Conservation (phyloP, 805 yeast genomes). For the Isabelozyma gotoi region DNA sequence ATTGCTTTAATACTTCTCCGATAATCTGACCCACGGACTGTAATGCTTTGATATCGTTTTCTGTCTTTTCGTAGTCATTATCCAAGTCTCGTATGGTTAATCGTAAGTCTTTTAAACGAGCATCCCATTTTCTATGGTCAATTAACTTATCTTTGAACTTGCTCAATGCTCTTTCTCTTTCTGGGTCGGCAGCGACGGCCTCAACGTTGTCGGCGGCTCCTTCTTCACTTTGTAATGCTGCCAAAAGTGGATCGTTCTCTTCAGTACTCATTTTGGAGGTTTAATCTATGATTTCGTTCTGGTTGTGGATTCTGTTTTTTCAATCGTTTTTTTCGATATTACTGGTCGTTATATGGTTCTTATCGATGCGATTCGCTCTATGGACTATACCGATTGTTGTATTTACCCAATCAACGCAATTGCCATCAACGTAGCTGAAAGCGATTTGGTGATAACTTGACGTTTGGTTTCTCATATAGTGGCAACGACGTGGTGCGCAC, state of each 20-base stretch:
- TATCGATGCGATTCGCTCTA: too few relatives aligned
- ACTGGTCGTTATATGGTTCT: too few relatives aligned
- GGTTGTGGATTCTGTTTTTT: too few relatives aligned
- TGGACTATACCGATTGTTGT: too few relatives aligned
- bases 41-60: slow-evolving; percentile 93
- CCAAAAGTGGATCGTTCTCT: slow-evolving; percentile 76
- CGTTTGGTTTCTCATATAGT: background rate
- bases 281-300: too few relatives aligned
- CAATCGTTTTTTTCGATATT: too few relatives aligned
- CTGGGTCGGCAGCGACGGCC: slow-evolving; percentile 48
- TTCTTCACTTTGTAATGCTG: slow-evolving; percentile 53
- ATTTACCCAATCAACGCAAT: too few relatives aligned
- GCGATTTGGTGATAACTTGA: too few relatives aligned
- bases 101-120: slow-evolving; percentile 81
- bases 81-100: slow-evolving; percentile 81
- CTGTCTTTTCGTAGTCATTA: slow-evolving; percentile 85
- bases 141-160: slow-evolving; percentile 81
- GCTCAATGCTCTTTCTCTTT: slow-evolving; percentile 72
- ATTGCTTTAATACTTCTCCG: slow-evolving; percentile 93
- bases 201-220: slow-evolving; percentile 9
- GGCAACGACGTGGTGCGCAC: background rate
- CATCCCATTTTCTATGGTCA: slow-evolving; percentile 95
- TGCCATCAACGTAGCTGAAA: too few relatives aligned
- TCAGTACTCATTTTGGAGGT: too few relatives aligned
- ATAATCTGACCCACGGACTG: slow-evolving; percentile 97